Evolutionary conservation across 352 stramenopile species (phyloP).

Genomic region (Pythium vanterpoolii): DNA sequence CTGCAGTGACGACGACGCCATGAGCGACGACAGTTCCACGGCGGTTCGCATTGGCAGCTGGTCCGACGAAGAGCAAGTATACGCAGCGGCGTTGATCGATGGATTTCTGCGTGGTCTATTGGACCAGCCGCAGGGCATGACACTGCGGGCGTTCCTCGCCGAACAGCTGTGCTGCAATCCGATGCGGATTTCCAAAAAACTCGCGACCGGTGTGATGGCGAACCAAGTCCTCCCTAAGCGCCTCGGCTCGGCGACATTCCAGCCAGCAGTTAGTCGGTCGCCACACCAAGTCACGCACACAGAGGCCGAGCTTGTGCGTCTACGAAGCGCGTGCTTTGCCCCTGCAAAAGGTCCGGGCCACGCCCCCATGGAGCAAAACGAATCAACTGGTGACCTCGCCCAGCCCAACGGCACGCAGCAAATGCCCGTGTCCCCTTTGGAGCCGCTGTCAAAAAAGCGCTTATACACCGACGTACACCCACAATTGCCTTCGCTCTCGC

Average conservation of each 20-base stretch:
- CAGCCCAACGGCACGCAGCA: background rate
- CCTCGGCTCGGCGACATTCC: slow-evolving; percentile 25
- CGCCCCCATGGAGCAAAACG: background rate
- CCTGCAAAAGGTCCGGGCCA: background rate
- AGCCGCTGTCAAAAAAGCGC: slow-evolving; percentile 14
- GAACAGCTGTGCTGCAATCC: slow-evolving; percentile 90
- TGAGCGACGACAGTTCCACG: slow-evolving; percentile 10
- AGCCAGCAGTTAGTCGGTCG: slow-evolving; percentile 6
- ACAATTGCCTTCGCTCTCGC: slow-evolving; percentile 16
- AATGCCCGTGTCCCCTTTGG: slow-evolving; percentile 10
- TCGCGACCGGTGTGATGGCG: slow-evolving; percentile 37
- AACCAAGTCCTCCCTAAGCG: slow-evolving; percentile 22
- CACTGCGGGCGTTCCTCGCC: slow-evolving; percentile 84
- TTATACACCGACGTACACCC: slow-evolving; percentile 1
- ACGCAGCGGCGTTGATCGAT: slow-evolving; percentile 80
- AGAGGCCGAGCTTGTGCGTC: slow-evolving; percentile 7
- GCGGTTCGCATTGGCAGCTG: slow-evolving; percentile 26
- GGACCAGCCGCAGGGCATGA: slow-evolving; percentile 78
- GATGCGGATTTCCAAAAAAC: slow-evolving; percentile 95
- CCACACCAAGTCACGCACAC: slow-evolving; percentile 6
- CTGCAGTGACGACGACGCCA: slow-evolving; percentile 5
- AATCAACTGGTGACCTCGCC: background rate
- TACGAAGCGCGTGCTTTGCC: slow-evolving; percentile 17
- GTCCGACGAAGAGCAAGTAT: slow-evolving; percentile 61
- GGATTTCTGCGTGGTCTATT: slow-evolving; percentile 84